Percentiles rank a stretch among this genome's conserved stretches.
These are phyloP conservation scores for Nemania sp. DNA, from an alignment of 2,329 filamentous ascomycete genomes.

Conservation along the genomic window DNA sequence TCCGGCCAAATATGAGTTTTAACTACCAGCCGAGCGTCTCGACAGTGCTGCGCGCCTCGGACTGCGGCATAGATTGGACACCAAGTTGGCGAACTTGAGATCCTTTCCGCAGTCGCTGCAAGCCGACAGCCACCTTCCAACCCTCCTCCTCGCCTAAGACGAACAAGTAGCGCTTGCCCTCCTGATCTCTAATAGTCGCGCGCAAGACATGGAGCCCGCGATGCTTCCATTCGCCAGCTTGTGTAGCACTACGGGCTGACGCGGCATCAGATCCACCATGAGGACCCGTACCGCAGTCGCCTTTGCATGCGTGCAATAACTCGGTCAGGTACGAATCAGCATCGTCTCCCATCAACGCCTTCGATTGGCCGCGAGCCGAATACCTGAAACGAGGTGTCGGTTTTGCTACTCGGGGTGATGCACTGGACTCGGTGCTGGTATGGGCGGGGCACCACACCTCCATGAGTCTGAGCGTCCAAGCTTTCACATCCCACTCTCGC, in stretches of 20 bases:
- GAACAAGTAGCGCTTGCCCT: constrained; percentile 68
- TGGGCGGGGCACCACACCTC: constrained; percentile 82
- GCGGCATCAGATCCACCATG: constrained; percentile 49
- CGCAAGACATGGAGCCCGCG: constrained; percentile 65
- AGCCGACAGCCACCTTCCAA: constrained; percentile 67
- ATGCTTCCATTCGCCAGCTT: constrained; percentile 58
- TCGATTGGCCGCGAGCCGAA: constrained; percentile 52
- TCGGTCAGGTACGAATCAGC: constrained; percentile 66
- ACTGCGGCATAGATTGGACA: constrained; percentile 57
- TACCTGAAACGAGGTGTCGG: constrained; percentile 50
- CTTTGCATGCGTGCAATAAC: constrained; percentile 66
- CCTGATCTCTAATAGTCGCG: constrained; percentile 66
- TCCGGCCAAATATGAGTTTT: not conserved
- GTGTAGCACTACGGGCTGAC: constrained; percentile 47
- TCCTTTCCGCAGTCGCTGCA: constrained; percentile 63
- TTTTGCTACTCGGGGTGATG: constrained; percentile 50
- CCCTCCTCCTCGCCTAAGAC: constrained; percentile 66
- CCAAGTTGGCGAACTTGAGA: constrained; percentile 63
- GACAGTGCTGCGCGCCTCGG: constrained; percentile 58
- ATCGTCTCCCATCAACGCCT: constrained; percentile 63
- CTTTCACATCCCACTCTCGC: constrained; percentile 97
- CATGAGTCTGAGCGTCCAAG: constrained; percentile 91
- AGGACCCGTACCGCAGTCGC: constrained; percentile 61
- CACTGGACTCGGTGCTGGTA: constrained; percentile 52
- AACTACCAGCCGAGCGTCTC: constrained; percentile 61